Conservation (phyloP, 306 rosid species). For the Acacia acuminata region DNA sequence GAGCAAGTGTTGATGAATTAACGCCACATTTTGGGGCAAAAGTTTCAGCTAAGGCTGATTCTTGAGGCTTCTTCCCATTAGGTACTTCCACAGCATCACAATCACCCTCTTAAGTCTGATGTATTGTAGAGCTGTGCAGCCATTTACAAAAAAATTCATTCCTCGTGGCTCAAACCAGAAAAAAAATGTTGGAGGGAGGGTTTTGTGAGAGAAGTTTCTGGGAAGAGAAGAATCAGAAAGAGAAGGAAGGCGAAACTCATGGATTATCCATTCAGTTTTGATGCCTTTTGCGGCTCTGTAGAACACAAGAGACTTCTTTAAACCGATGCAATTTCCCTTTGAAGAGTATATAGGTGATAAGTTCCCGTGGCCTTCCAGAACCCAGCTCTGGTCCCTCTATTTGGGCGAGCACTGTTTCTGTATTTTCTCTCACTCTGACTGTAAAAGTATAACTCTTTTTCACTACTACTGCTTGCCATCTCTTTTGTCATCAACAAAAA, state of each 20-base stretch:
- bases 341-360: constrained; percentile 76
- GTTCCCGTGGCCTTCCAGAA: constrained; percentile 95
- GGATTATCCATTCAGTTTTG: constrained; percentile 96
- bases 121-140: too few species aligned
- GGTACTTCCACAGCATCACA: too few species aligned
- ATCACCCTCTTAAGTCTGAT: too few species aligned
- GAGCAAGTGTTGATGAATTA: too few species aligned
- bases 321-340: constrained; percentile 71
- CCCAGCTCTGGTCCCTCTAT: constrained; percentile 74
- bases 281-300: constrained; percentile 77
- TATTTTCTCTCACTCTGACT: constrained; percentile 81
- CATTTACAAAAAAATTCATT: too few species aligned
- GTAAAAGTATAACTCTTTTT: constrained; percentile 87
- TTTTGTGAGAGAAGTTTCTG: too few species aligned
- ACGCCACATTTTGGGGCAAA: too few species aligned
- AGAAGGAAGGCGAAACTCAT: constrained; percentile 77
- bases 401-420: constrained; percentile 73
- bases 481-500: constrained; percentile 40
- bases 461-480: constrained; percentile 58
- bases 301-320: constrained; percentile 87
- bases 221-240: constrained; percentile 25
- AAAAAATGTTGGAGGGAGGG: too few species aligned
- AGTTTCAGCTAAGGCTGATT: too few species aligned
- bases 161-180: too few species aligned
- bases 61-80: too few species aligned